Percentiles rank a stretch among this genome's conserved stretches.
These are phyloP conservation scores for Alternaria arbusti DNA, from an alignment of 2,329 filamentous ascomycete species.

Conservation along the genomic window DNA sequence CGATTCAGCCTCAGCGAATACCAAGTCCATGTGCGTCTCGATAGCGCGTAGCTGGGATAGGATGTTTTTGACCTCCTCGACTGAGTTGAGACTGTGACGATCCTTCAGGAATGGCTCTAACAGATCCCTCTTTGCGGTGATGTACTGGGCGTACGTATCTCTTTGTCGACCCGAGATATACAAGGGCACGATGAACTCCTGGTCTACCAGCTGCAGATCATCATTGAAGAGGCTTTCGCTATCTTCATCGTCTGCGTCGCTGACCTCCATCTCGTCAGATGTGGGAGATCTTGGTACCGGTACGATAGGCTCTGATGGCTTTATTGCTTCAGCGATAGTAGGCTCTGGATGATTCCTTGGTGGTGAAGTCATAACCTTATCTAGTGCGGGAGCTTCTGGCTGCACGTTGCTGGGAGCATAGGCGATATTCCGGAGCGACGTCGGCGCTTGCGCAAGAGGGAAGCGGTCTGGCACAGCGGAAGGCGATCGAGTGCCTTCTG, in stretches of 20 bases:
- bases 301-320: background rate
- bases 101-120: constrained; percentile 25
- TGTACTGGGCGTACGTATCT: constrained; percentile 27
- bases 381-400: constrained; percentile 1
- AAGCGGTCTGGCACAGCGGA: constrained; percentile 42
- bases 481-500: constrained; percentile 42
- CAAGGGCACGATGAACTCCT: constrained; percentile 45
- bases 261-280: constrained; percentile 24
- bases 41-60: constrained; percentile 31
- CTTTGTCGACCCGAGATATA: constrained; percentile 41
- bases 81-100: constrained; percentile 13
- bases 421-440: constrained; percentile 37
- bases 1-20: constrained; percentile 29
- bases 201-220: constrained; percentile 32
- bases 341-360: constrained; percentile 1
- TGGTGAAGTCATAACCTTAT: background rate
- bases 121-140: constrained; percentile 25
- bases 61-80: constrained; percentile 24
- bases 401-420: constrained; percentile 21
- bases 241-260: constrained; percentile 28
- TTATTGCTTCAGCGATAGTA: constrained; percentile 7
- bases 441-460: constrained; percentile 29
- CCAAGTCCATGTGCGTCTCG: constrained; percentile 43
- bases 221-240: constrained; percentile 33
- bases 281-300: background rate